Percentiles rank a stretch among this genome's conserved stretches.
Evolutionary conservation across 768 basidiomycete genomes (phyloP).

Genomic region (Mycena metata): DNA sequence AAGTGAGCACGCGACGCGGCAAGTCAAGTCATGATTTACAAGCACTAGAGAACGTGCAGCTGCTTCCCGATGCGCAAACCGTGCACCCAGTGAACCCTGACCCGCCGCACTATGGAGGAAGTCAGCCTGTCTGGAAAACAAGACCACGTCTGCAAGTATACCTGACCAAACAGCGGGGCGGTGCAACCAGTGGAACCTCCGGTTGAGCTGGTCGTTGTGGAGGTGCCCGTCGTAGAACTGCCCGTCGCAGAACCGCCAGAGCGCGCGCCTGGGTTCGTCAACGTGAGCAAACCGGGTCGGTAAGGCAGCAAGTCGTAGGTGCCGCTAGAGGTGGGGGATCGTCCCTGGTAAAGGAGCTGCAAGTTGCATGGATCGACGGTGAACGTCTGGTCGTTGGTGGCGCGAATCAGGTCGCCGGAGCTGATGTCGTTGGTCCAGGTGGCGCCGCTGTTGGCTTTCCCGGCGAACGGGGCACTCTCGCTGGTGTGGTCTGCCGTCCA

Average conservation of each 20-base stretch:
- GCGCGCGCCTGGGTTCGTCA: slow-evolving; percentile 17
- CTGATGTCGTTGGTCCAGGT: slow-evolving; percentile 39
- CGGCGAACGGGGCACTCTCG: slow-evolving; percentile 34
- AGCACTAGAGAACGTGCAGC: slow-evolving; percentile 18
- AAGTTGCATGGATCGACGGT: slow-evolving; percentile 33
- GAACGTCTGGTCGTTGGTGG: slow-evolving; percentile 34
- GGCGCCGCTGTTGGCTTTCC: slow-evolving; percentile 35
- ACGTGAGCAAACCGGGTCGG: slow-evolving; percentile 33
- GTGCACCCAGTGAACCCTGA: slow-evolving; percentile 29
- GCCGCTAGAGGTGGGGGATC: slow-evolving; percentile 23
- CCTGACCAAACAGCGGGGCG: slow-evolving; percentile 26
- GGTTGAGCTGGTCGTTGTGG: slow-evolving; percentile 7
- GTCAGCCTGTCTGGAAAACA: slow-evolving; percentile 16
- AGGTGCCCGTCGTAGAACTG: too few species aligned
- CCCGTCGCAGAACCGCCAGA: slow-evolving; percentile 17
- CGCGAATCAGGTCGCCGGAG: slow-evolving; percentile 35
- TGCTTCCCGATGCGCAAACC: slow-evolving; percentile 21
- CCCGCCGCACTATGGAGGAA: slow-evolving; percentile 27
- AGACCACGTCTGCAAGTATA: slow-evolving; percentile 22
- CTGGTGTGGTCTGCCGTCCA: slow-evolving; percentile 25
- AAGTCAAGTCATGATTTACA: too few species aligned
- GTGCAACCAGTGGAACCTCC: too few species aligned
- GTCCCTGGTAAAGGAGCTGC: slow-evolving; percentile 38
- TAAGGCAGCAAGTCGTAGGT: slow-evolving; percentile 32
- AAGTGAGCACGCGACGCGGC: too few species aligned